Evolutionary conservation across 345 rosid genomes (phyloP).

Genomic region (Abelmoschus esculentus): DNA sequence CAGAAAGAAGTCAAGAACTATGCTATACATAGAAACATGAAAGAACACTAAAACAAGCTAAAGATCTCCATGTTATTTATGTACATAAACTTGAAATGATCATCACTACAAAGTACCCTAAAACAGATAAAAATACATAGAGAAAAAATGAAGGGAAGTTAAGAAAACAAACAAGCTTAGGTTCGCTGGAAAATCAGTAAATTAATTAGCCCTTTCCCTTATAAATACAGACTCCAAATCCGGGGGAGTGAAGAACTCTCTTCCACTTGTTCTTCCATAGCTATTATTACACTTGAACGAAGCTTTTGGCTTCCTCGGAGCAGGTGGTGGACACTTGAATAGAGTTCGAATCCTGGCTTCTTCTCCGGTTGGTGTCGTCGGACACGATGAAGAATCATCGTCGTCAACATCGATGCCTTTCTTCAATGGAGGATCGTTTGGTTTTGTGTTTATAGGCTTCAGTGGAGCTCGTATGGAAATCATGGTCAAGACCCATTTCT

Average conservation of each 20-base stretch:
- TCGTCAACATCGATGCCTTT: conserved; percentile 16
- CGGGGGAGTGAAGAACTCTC: conserved; percentile 47
- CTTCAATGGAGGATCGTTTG: conserved; percentile 9
- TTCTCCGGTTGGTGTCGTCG: conserved; percentile 51
- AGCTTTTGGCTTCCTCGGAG: conserved; percentile 60
- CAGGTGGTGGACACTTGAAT: conserved; percentile 58
- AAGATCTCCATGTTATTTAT: conserved; percentile 11
- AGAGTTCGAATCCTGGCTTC: conserved; percentile 41
- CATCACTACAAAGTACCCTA: conserved; percentile 10
- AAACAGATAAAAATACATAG: neutral
- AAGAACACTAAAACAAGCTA: neutral
- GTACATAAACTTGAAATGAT: conserved; percentile 11
- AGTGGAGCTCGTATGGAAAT: conserved; percentile 49
- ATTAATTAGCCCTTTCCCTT: conserved; percentile 35
- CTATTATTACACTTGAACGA: conserved; percentile 26
- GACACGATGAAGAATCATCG: conserved; percentile 17
- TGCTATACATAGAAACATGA: neutral
- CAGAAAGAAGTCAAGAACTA: no score
- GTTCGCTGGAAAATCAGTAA: neutral
- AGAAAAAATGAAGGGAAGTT: no score
- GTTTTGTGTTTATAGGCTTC: conserved; percentile 38
- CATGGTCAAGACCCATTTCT: conserved; percentile 49
- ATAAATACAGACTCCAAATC: conserved; percentile 54
- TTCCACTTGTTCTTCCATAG: conserved; percentile 13
- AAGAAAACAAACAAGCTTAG: no score